A percentile compares a stretch with the other conserved stretches of the same genome.
These are phyloP conservation scores for Cylindrotheca fusiformis DNA, from an alignment of 108 stramenopile genomes.

Conservation along the genomic window DNA sequence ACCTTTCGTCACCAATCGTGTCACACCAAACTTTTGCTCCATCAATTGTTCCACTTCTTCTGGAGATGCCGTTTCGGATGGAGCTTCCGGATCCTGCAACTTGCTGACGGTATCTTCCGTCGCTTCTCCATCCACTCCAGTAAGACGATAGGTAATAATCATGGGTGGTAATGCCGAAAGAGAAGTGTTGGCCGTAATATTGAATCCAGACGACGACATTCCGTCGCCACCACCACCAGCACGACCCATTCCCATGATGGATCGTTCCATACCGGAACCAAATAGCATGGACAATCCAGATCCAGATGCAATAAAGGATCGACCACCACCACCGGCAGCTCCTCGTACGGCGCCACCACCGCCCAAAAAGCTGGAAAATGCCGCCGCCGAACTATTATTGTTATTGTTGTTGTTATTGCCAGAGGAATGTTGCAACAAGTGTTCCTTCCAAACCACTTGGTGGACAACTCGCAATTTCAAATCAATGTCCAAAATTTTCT, in stretches of 20 bases:
- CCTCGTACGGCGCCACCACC: constrained; percentile 38
- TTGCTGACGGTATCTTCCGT: constrained; percentile 78
- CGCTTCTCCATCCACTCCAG: constrained; percentile 88
- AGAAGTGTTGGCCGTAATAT: constrained; percentile 45
- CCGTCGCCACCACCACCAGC: constrained; percentile 1
- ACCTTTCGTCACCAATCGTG: constrained; percentile 46
- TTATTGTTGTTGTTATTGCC: not conserved
- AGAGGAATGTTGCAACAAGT: constrained; percentile 42
- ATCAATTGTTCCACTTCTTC: constrained; percentile 49
- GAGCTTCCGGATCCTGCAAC: constrained; percentile 77
- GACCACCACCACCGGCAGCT: constrained; percentile 20
- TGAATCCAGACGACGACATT: constrained; percentile 1
- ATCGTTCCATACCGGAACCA: constrained; percentile 29
- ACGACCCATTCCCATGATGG: not conserved
- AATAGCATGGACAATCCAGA: constrained; percentile 74
- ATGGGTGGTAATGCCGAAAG: constrained; percentile 56
- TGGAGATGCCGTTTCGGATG: constrained; percentile 26
- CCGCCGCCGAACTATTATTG: constrained; percentile 5
- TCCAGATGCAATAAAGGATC: constrained; percentile 39
- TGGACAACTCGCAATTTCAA: constrained; percentile 73
- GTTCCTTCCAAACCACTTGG: constrained; percentile 72
- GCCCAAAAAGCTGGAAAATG: constrained; percentile 46
- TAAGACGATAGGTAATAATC: constrained; percentile 77
- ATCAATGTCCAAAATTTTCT: constrained; percentile 76
- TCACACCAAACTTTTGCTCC: constrained; percentile 80